phyloP scores from a whole-genome alignment of 805 yeast genomes.

The Torulaspora indica region DNA sequence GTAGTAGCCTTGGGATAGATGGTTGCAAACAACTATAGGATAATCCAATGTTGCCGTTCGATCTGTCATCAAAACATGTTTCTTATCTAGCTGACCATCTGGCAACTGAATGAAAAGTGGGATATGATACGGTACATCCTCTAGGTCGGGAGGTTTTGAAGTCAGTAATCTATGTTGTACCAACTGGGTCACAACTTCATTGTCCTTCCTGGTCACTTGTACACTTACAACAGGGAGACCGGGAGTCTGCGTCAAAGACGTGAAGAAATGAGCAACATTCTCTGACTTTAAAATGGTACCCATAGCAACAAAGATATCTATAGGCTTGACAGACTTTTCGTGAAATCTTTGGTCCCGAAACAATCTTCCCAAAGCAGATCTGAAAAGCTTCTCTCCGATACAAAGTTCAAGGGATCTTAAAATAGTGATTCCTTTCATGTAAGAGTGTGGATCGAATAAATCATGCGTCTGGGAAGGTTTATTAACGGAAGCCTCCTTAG shows the following conservation, averaged over 20 bases:
- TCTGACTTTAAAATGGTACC: constrained; percentile 24
- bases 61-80: constrained; percentile 30
- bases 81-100: constrained; percentile 18
- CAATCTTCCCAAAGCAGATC: constrained; percentile 18
- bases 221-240: constrained; percentile 56
- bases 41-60: constrained; percentile 23
- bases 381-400: constrained; percentile 23
- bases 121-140: constrained; percentile 57
- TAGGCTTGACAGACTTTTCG: constrained; percentile 27
- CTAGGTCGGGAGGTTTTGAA: constrained; percentile 35
- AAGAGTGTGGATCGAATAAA: constrained; percentile 31
- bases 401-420: constrained; percentile 29
- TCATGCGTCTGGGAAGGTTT: constrained; percentile 25
- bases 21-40: constrained; percentile 22
- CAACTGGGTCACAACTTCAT: constrained; percentile 32
- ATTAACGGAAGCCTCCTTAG: constrained; percentile 9
- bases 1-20: constrained; percentile 40
- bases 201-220: constrained; percentile 18
- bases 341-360: constrained; percentile 19
- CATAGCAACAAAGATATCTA: constrained; percentile 29
- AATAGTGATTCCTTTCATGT: constrained; percentile 33
- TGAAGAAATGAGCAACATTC: constrained; percentile 27
- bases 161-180: constrained; percentile 40
- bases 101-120: constrained; percentile 43
- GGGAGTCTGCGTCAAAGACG: constrained; percentile 56